Base-by-base conservation (phyloP, 139 green algal genomes). In the Haematococcus sp. region DNA sequence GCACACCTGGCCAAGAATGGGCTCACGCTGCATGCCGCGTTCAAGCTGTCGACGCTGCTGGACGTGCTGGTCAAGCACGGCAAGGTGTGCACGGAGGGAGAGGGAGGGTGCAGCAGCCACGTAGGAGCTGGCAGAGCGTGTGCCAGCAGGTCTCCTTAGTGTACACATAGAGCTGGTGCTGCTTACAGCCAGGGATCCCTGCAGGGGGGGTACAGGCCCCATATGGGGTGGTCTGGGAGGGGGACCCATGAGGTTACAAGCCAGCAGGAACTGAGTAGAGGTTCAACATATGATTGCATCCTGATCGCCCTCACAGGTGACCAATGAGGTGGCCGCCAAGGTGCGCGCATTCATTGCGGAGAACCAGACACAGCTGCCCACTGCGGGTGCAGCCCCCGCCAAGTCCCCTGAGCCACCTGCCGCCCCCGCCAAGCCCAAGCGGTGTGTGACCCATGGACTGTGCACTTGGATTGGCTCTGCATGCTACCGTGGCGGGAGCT, bases 341-440 rank as follows among this genome's bases (percentile, higher is more conserved):
- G 84, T 91, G 34, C 73, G 74, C 33, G 81, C 73, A 25, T 99
- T 99, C 84, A 88, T 99, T 20, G 83, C 88, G 1, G 87, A 83
- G n/a, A 98, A 99, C 80, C 93, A 98, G 81, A 98, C 94, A 59
- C 69, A 80, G 49, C 63, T 80, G 46, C 81, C 84, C 30, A 52
- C 44, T 7, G 63, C 79, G 22, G 46, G 73, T 0, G 77, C 74
- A 1, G 63, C 84, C 22, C 25, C 66, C 4, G 60, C 80, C 4
- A 49, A 49, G 40, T 19, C 7, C 43, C 33, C 86, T 15, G 40
- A 73, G 4, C 51, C 71, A 31, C 35, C 74, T 23, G 27, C 67
- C 2, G 63, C 74, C 19, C 44, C 87, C 1, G 59, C 80, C 61
- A 78, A 84, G 46, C 51, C 75, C 65, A 88, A 87, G 73, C 49